Conservation (phyloP, 352 stramenopile species). For the Globisporangium alternatum region DNA sequence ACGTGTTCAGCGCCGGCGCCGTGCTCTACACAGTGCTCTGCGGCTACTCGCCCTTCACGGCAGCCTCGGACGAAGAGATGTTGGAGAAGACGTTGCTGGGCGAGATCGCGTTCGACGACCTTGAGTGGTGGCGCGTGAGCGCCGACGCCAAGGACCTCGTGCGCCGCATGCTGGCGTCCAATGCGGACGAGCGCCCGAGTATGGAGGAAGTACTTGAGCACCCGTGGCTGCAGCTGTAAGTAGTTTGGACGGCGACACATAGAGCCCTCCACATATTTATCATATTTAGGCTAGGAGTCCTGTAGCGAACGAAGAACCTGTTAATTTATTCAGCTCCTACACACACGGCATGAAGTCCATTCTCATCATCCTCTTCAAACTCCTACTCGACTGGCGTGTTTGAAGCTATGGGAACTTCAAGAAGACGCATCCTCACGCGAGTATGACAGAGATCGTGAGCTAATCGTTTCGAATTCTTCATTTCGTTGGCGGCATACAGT, state of each 20-base stretch:
- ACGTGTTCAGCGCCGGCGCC: slow-evolving; percentile 74
- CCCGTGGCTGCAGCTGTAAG: slow-evolving; percentile 43
- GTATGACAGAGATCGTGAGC: too few species aligned
- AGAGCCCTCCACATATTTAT: not conserved
- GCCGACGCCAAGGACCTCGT: slow-evolving; percentile 58
- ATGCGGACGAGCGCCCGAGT: slow-evolving; percentile 37
- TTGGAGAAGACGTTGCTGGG: slow-evolving; percentile 44
- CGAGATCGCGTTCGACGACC: slow-evolving; percentile 53
- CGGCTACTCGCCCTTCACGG: slow-evolving; percentile 67
- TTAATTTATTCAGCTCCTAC: not conserved
- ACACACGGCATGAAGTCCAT: too few species aligned
- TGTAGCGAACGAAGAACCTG: not conserved
- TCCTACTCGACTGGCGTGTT: too few species aligned
- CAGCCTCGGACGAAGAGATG: slow-evolving; percentile 57
- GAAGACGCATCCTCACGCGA: too few species aligned
- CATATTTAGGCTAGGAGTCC: not conserved
- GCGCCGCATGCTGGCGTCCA: slow-evolving; percentile 48
- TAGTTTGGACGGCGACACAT: not conserved
- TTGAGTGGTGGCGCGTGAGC: slow-evolving; percentile 50
- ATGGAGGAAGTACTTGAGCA: slow-evolving; percentile 73
- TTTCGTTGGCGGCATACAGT: too few species aligned
- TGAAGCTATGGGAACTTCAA: too few species aligned
- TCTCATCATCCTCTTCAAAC: too few species aligned
- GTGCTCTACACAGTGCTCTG: slow-evolving; percentile 67
- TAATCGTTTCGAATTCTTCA: too few species aligned